These are phyloP conservation scores for Populus simonii DNA, from an alignment of 345 rosid genomes.

Conservation along the genomic window DNA sequence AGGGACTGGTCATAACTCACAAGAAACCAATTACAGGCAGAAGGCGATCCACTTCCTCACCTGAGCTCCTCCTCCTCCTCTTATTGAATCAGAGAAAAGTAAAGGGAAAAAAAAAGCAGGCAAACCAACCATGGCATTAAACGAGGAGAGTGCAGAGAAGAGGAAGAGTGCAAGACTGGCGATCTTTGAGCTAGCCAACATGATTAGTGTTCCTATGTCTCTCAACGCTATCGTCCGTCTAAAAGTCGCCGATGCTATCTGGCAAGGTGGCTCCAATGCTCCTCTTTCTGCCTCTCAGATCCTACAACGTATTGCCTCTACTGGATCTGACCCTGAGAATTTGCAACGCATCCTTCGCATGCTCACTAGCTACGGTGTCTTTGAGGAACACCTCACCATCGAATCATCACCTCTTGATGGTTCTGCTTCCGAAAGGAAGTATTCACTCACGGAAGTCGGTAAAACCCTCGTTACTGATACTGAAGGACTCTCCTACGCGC, in stretches of 20 bases:
- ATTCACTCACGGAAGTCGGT: slow-evolving; percentile 72
- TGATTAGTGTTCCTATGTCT: slow-evolving; percentile 93
- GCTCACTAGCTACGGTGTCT: slow-evolving; percentile 78
- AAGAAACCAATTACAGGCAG: too few relatives aligned
- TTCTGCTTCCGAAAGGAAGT: slow-evolving; percentile 37
- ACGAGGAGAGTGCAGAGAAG: slow-evolving; percentile 43
- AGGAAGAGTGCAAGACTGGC: slow-evolving; percentile 58
- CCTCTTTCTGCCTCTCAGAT: slow-evolving; percentile 79
- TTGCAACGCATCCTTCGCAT: slow-evolving; percentile 82
- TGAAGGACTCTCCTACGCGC: slow-evolving; percentile 66
- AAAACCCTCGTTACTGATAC: slow-evolving; percentile 70
- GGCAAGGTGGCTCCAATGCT: slow-evolving; percentile 69
- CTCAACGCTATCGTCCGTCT: slow-evolving; percentile 71
- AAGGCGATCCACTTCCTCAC: too few relatives aligned
- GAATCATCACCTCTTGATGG: slow-evolving; percentile 2
- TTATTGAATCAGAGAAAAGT: background rate
- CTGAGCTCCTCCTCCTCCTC: too few relatives aligned
- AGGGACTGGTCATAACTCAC: too few relatives aligned
- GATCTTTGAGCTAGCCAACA: slow-evolving; percentile 78
- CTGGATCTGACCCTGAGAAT: slow-evolving; percentile 45
- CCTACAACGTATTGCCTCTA: slow-evolving; percentile 42
- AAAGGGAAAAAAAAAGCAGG: background rate
- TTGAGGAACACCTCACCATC: slow-evolving; percentile 50
- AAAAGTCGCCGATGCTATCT: slow-evolving; percentile 74
- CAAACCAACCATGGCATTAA: slow-evolving; percentile 24